phyloP scores from a whole-genome alignment of 176 grass and related monocot genomes.

The Otatea glauca region DNA sequence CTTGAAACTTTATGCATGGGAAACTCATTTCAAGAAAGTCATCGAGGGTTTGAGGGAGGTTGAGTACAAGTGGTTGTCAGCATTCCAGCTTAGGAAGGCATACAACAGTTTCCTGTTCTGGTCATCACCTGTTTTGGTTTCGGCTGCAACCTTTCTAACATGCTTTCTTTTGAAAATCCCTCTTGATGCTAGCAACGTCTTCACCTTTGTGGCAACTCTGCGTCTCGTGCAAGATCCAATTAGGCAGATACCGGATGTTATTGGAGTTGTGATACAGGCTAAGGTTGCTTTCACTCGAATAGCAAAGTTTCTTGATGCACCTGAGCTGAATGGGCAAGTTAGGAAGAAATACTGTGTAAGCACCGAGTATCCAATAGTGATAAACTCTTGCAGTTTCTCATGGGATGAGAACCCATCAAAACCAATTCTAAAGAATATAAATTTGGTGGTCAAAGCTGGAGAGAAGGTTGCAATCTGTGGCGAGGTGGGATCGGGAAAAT shows the following conservation, averaged over 20 bases:
- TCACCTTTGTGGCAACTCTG: conserved; percentile 84
- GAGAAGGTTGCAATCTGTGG: conserved; percentile 93
- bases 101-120: conserved; percentile 90
- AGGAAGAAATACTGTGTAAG: conserved; percentile 38
- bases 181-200: conserved; percentile 85
- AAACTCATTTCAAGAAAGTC: conserved; percentile 79
- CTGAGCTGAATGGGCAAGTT: conserved; percentile 60
- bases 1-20: conserved; percentile 95
- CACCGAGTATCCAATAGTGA: conserved; percentile 48
- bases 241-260: conserved; percentile 78
- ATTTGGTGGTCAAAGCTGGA: conserved; percentile 64
- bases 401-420: conserved; percentile 72
- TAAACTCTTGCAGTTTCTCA: conserved; percentile 74
- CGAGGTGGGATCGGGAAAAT: conserved; percentile 95
- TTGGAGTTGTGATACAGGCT: conserved; percentile 84
- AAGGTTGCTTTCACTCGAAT: conserved; percentile 86
- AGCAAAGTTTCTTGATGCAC: conserved; percentile 76
- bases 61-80: conserved; percentile 79
- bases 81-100: conserved; percentile 81
- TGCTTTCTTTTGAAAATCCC: conserved; percentile 79
- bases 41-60: conserved; percentile 76
- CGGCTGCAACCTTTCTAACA: conserved; percentile 76
- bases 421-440: conserved; percentile 70
- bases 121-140: conserved; percentile 91
- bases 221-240: conserved; percentile 84